A percentile compares a stretch with the other conserved stretches of the same genome.
Conservation (phyloP, 1,139 yeast genomes). For the Candida frijolesensis region DNA sequence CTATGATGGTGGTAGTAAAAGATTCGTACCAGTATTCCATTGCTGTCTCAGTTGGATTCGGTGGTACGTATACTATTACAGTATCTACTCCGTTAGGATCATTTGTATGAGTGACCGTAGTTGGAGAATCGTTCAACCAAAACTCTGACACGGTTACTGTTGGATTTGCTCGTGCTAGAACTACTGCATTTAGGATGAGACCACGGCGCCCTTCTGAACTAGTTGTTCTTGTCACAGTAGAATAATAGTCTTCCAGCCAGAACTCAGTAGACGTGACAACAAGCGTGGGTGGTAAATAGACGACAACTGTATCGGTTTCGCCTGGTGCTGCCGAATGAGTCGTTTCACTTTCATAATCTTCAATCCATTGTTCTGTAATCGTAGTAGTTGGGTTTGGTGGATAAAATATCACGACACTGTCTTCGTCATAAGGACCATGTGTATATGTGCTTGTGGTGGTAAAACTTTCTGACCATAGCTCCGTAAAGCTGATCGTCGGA, state of each 20-base stretch:
- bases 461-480: slow-evolving; percentile 6
- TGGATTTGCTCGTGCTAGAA: slow-evolving; percentile 17
- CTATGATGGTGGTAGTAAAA: not conserved
- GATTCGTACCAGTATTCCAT: slow-evolving; percentile 11
- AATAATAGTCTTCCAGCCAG: slow-evolving; percentile 6
- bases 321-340: slow-evolving; percentile 15
- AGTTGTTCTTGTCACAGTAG: slow-evolving; percentile 8
- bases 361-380: not conserved
- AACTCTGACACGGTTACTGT: slow-evolving; percentile 16
- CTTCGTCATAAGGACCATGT: slow-evolving; percentile 16
- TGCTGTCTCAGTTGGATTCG: slow-evolving; percentile 11
- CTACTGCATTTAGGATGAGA: slow-evolving; percentile 1
- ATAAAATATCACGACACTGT: slow-evolving; percentile 14
- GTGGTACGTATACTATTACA: slow-evolving; percentile 19
- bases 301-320: slow-evolving; percentile 20
- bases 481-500: slow-evolving; percentile 14
- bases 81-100: slow-evolving; percentile 15
- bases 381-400: slow-evolving; percentile 18
- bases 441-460: slow-evolving; percentile 13
- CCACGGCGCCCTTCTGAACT: not conserved
- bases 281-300: slow-evolving; percentile 18
- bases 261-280: slow-evolving; percentile 13
- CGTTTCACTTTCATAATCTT: not conserved
- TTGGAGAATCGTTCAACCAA: not conserved
- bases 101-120: slow-evolving; percentile 15